phyloP scores from a whole-genome alignment of 75 land plant genomes.

The Picea glauca region DNA sequence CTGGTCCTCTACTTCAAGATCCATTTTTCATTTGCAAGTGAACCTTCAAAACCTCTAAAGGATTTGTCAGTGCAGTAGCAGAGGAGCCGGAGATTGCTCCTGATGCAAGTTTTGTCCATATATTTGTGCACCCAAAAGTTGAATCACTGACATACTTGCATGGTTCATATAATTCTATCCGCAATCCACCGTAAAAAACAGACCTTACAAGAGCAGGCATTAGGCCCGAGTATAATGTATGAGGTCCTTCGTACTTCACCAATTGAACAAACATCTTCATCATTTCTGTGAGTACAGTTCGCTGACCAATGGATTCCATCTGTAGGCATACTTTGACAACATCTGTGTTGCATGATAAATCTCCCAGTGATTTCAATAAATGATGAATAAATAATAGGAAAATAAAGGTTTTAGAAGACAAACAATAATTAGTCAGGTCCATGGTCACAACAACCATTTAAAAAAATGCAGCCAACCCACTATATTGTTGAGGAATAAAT shows the following conservation, averaged over 20 bases:
- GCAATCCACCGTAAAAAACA: slow-evolving; percentile 68
- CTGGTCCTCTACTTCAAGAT: slow-evolving; percentile 17
- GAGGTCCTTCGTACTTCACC: slow-evolving; percentile 52
- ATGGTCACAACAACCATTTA: too few species aligned
- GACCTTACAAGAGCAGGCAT: slow-evolving; percentile 67
- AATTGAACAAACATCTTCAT: slow-evolving; percentile 38
- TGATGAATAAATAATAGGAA: too few species aligned
- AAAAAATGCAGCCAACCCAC: too few species aligned
- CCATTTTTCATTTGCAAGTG: slow-evolving; percentile 53
- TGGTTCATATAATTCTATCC: slow-evolving; percentile 79
- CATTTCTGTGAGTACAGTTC: slow-evolving; percentile 61
- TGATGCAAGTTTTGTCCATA: slow-evolving; percentile 59
- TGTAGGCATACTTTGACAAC: slow-evolving; percentile 85
- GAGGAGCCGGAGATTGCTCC: slow-evolving; percentile 68
- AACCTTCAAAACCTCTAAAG: slow-evolving; percentile 73
- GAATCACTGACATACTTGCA: slow-evolving; percentile 47
- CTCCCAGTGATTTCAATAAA: neutral
- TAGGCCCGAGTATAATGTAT: slow-evolving; percentile 64
- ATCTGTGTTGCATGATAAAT: slow-evolving; percentile 40
- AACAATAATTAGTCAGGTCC: too few species aligned
- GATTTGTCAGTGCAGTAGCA: slow-evolving; percentile 78
- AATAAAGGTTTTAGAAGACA: too few species aligned
- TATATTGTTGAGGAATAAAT: too few species aligned
- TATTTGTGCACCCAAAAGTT: slow-evolving; percentile 53
- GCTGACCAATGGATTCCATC: slow-evolving; percentile 72